A percentile compares a stretch with the other conserved stretches of the same genome.
Conservation (phyloP, 2,329 filamentous ascomycete species). For the Fusarium stilboides region DNA sequence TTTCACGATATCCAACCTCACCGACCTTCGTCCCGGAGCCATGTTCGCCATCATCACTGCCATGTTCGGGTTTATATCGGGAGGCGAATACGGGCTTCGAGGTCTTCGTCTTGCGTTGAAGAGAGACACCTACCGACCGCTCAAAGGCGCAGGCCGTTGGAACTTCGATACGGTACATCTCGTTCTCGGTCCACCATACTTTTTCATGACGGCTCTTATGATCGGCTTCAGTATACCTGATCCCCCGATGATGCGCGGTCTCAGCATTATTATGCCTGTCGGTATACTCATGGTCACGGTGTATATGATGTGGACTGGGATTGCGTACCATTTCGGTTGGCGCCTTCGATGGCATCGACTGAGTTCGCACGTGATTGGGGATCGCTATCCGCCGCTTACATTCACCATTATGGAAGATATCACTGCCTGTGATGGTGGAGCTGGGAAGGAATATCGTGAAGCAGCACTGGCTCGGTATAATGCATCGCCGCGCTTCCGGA, state of each 20-base stretch:
- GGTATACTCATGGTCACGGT: constrained; percentile 35
- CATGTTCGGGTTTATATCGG: constrained; percentile 63
- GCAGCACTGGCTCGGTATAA: constrained; percentile 30
- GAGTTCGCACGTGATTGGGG: constrained; percentile 25
- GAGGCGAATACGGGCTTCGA: constrained; percentile 58
- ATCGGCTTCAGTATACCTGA: constrained; percentile 39
- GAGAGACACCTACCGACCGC: constrained; percentile 20
- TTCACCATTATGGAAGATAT: constrained; percentile 39
- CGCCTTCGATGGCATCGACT: constrained; percentile 21
- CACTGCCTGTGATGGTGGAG: constrained; percentile 32
- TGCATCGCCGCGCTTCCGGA: constrained; percentile 28
- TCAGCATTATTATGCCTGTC: constrained; percentile 39
- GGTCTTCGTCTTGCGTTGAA: constrained; percentile 26
- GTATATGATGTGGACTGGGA: constrained; percentile 38
- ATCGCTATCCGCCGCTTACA: constrained; percentile 24
- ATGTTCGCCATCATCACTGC: constrained; percentile 64
- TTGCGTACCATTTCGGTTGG: constrained; percentile 30
- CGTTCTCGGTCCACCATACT: constrained; percentile 28
- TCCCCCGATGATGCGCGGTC: constrained; percentile 32
- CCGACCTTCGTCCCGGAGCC: constrained; percentile 38
- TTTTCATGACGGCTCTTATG: constrained; percentile 41
- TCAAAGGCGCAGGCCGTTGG: constrained; percentile 28
- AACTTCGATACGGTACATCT: constrained; percentile 36
- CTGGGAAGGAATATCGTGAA: constrained; percentile 26
- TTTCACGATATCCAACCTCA: constrained; percentile 58